Base-by-base conservation (phyloP, 306 rosid genomes). In the Pterocarpus santalinus region DNA sequence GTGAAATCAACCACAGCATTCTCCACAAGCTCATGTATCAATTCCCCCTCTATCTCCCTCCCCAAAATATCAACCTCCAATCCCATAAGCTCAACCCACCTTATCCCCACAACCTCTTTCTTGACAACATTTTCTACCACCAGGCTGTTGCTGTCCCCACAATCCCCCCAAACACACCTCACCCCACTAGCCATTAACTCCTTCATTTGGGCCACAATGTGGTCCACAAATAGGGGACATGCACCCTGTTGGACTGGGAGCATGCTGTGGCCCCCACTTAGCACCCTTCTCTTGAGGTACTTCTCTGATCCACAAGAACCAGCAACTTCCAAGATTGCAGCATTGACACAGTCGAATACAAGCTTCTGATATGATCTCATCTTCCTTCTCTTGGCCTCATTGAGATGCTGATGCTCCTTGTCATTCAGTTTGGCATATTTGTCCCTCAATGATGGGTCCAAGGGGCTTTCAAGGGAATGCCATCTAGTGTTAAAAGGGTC, bases 371-470 rank as follows among this genome's bases (percentile, higher is more conserved):
- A 87, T 68, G 97, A 93, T 56, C 95, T 84, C 58, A 81, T 77
- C 64, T 89, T 90, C 91, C 97, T 90, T 85, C 91, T 86, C 74
- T 86, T 89, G 17, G 94, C 91, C 88, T 90, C 97, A 5, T 85
- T 90, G 70, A 90, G 61, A 41, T 81, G 93, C 76, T 83, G 72
- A 64, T 86, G 85, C 78, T 89, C 94, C 62, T 87, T 87, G 30
- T 78, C 91, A 57, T 80, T 75, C 4, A 86, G 9, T 69, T 76
- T 85, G 81, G 88, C 86, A 17, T 76, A 91, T 76, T 88, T 93
- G 77, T 90, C 94, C 87, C 97, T 91, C 67, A 96, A 66, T 75
- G 97, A 89, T 51, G 97, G 97, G 69, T 92, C 97, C 80, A 96
- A 84, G 52, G 99, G 94, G 66, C 88, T 84, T 69, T 93, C 94